Base-by-base conservation (phyloP, 208 protist species). In the Spongospora subterranea region DNA sequence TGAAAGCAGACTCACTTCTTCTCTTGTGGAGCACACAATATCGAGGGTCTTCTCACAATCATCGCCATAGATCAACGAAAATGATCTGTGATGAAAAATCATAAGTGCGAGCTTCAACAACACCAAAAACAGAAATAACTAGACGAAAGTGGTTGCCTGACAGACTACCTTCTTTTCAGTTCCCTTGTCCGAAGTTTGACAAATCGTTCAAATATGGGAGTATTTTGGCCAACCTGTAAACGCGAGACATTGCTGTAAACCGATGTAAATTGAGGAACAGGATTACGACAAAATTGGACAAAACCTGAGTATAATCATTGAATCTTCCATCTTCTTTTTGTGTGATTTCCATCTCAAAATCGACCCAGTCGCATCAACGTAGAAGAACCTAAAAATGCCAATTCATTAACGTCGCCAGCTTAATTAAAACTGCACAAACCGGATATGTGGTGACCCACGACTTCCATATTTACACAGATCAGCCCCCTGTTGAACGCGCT, bases 131-230 rank as follows among this genome's bases (percentile, higher is more conserved):
- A n/a, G n/a, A n/a, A n/a, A n/a, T n/a, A n/a, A n/a, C n/a, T n/a
- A n/a, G n/a, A n/a, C n/a, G n/a, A n/a, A n/a, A n/a, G n/a, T n/a
- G n/a, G n/a, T n/a, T n/a, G 50, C 50, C 6, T 60, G 24, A 24
- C 50, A 24, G 6, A 6, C 24, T 6, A 60, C 71, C 71, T 6
- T 43, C 71, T 6, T 43, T 82, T 82, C 35, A 82, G n/a, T 35
- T 82, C 71, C n/a, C 35, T 82, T 6, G 71, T 82, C 13, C 71
- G 71, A 82, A 20, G 17, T 43, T 82, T 82, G 13, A n/a, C 71
- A 43, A 82, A 82, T 35, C 71, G 71, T 82, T 82, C 17, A 82
- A 82, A 82, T 13, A 82, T n/a, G n/a, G n/a, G n/a, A 35, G 71
- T 82, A n/a, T 82, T 6, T n/a, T 82, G 71, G 71, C 71, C 71